Evolutionary conservation across 192 early-diverging fungal species (phyloP), one percentile per base, ranked within the genome.

Genomic region (Mortierella antarctica): DNA sequence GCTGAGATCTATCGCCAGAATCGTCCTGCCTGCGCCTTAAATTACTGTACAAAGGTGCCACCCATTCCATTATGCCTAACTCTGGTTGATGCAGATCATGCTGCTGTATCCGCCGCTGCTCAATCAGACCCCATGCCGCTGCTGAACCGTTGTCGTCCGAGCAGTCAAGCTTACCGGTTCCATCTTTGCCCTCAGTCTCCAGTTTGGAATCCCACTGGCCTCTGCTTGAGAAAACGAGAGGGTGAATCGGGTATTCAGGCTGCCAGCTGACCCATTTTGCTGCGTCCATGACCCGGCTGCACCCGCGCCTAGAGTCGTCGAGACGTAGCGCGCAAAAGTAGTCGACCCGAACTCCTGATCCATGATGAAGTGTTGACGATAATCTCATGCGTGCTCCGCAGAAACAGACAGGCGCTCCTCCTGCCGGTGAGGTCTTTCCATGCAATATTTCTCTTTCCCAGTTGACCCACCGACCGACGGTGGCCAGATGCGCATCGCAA

Each of bases 201-300:
- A 31, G 31, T 31, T 31, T 31, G 31, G 31, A 31, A 31, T 31
- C 31, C 31, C 31, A 31, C 17, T 54, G 17, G 21, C 7, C 53
- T 54, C 53, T 20, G 17, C 53, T 54, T 21, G 17, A 20, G n/a
- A 17, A 20, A 17, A 8, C n/a, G 7, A 68, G 40, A 0, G 66
- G 10, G 20, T 68, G 66, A 40, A 57, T 57, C 17, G 66, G 66
- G 23, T 68, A 21, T 23, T 50, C 6, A 5, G n/a, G 17, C 47
- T 68, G 66, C 55, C 55, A 68, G n/a, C 50, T 55, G 18, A 57
- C 44, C 71, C 71, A 73, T 6, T 51, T 64, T 18, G 44, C 71
- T 0, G 62, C 53, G 18, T 56, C 58, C 55, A 57, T 13, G 41
- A 65, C 55, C 8, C 61, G 61, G 58, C 71, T 65, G 40, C 71